Evolutionary conservation across 169 alveolate species (phyloP).

Genomic region (Eimeria brunetti): DNA sequence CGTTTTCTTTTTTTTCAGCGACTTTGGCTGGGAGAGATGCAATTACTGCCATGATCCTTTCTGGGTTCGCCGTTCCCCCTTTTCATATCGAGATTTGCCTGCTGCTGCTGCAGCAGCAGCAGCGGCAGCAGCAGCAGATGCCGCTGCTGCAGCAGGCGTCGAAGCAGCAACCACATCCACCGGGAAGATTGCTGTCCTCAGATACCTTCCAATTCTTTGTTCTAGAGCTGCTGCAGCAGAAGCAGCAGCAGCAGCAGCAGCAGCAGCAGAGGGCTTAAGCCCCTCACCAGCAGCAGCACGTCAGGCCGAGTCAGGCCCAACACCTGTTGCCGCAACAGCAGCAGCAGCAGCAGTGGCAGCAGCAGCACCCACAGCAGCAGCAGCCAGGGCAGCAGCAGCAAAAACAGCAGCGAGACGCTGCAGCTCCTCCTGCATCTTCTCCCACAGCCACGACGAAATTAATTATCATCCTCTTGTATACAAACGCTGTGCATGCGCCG

Average conservation of each 20-base stretch:
- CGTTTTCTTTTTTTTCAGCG: background rate
- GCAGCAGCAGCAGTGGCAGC: conserved; percentile 24
- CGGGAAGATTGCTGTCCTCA: conserved; percentile 18
- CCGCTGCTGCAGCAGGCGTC: conserved; percentile 38
- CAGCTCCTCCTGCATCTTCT: conserved; percentile 23
- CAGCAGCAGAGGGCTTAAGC: background rate
- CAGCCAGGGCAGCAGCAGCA: conserved; percentile 10
- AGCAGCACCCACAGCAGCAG: background rate
- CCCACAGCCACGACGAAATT: conserved; percentile 15
- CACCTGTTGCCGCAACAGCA: background rate
- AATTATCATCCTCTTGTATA: conserved; percentile 14
- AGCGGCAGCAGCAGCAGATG: conserved; percentile 53
- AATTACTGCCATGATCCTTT: conserved; percentile 22
- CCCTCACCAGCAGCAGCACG: conserved; percentile 7
- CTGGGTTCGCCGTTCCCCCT: conserved; percentile 52
- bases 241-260: conserved; percentile 17
- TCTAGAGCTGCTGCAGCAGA: conserved; percentile 4
- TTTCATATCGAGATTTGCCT: conserved; percentile 25
- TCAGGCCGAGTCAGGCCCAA: background rate
- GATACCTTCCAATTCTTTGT: conserved; percentile 23
- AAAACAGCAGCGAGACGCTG: background rate
- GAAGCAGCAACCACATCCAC: conserved; percentile 9
- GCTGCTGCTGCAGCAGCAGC: conserved; percentile 46
- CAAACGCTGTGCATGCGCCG: conserved; percentile 7
- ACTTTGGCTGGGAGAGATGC: conserved; percentile 7